A percentile compares a stretch with the other conserved stretches of the same genome.
Evolutionary conservation across 257 asterid genomes (phyloP).

Genomic region (Nicotiana obtusifolia): DNA sequence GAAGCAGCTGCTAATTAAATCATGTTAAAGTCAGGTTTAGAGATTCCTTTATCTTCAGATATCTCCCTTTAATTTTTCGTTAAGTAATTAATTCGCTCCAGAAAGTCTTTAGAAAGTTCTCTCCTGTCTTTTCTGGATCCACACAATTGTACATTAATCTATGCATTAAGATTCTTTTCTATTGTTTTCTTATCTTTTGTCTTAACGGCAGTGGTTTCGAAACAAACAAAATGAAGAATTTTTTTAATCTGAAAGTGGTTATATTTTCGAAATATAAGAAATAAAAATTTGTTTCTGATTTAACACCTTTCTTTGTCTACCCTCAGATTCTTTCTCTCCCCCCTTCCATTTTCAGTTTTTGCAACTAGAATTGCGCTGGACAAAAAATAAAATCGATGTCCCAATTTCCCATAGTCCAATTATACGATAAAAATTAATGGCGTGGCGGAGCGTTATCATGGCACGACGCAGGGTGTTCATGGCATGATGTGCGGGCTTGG

Average conservation of each 20-base stretch:
- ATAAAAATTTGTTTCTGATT: background rate
- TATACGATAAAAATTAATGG: no score
- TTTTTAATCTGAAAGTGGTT: background rate
- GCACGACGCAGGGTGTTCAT: no score
- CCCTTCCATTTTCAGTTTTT: background rate
- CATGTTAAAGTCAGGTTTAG: no score
- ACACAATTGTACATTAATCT: slow-evolving; percentile 4
- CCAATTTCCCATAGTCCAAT: background rate
- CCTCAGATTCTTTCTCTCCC: background rate
- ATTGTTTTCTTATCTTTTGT: background rate
- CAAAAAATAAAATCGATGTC: background rate
- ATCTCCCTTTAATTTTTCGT: no score
- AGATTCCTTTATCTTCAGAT: no score
- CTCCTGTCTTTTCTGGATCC: slow-evolving; percentile 10
- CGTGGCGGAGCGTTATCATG: no score
- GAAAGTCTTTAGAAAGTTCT: slow-evolving; percentile 25
- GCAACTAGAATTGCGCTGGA: background rate
- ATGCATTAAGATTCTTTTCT: background rate
- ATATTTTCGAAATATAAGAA: background rate
- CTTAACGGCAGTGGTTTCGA: background rate
- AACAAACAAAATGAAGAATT: background rate
- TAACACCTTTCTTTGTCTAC: background rate
- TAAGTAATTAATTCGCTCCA: background rate
- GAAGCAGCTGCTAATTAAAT: no score
- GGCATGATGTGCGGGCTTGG: no score